Percentiles rank a stretch among this genome's conserved stretches.
Evolutionary conservation across 2,329 filamentous ascomycete species (phyloP).

Genomic region (Talaromyces amestolkiae): DNA sequence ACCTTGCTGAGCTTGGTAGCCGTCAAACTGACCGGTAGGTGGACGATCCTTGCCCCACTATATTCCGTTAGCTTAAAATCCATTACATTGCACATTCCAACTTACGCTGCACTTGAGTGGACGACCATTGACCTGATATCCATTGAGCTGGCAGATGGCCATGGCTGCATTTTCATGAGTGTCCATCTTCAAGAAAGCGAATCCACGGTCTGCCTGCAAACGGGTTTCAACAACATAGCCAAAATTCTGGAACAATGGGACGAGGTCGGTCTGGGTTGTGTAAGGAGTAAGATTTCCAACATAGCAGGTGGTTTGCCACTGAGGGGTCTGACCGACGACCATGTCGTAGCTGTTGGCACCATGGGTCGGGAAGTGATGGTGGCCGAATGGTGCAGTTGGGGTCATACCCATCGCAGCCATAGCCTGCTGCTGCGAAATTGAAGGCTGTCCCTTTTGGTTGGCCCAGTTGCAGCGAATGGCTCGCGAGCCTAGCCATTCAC

Average conservation of each 20-base stretch:
- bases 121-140: constrained; percentile 95
- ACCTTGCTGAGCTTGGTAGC: constrained; percentile 76
- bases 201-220: constrained; percentile 96
- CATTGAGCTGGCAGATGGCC: constrained; percentile 96
- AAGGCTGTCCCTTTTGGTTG: constrained; percentile 99
- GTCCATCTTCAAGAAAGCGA: constrained; percentile 99
- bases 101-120: constrained; percentile 98
- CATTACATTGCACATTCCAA: constrained; percentile 29
- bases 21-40: constrained; percentile 76
- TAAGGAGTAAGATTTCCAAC: constrained; percentile 97
- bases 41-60: constrained; percentile 99
- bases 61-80: constrained; percentile 30
- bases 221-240: constrained; percentile 96
- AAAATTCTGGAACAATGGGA: constrained; percentile 98
- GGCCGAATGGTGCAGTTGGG: constrained; percentile 81
- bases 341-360: constrained; percentile 97
- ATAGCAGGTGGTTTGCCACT: constrained; percentile 98
- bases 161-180: constrained; percentile 96
- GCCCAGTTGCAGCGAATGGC: constrained; percentile 99
- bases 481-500: constrained; percentile 96
- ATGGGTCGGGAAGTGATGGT: constrained; percentile 96
- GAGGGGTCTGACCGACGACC: constrained; percentile 89
- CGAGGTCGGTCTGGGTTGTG: constrained; percentile 91
- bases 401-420: constrained; percentile 99
- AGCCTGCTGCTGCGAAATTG: constrained; percentile 94